Conservation (phyloP, 2,329 filamentous ascomycete genomes). For the Monosporascus cannonballus region DNA sequence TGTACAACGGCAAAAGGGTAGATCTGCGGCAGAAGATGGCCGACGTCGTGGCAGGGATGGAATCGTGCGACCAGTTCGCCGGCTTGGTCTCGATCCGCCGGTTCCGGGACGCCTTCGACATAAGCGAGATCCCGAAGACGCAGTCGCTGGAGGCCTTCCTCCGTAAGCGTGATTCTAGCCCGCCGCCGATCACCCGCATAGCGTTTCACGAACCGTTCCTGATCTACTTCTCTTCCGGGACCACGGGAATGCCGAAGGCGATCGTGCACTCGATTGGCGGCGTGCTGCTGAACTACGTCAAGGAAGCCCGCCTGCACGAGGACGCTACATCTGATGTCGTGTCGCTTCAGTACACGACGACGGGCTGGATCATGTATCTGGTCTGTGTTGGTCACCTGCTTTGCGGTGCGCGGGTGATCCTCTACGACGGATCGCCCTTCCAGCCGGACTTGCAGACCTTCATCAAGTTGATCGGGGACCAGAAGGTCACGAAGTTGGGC, state of each 20-base stretch:
- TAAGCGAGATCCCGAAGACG: slow-evolving; percentile 44
- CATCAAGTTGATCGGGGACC: slow-evolving; percentile 54
- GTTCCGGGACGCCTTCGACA: slow-evolving; percentile 55
- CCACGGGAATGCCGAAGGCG: slow-evolving; percentile 77
- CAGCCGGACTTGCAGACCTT: slow-evolving; percentile 60
- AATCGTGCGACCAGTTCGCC: slow-evolving; percentile 52
- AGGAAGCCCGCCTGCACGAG: slow-evolving; percentile 55
- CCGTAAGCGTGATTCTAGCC: slow-evolving; percentile 18
- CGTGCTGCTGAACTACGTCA: slow-evolving; percentile 44
- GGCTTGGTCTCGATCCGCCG: slow-evolving; percentile 61
- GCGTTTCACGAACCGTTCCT: slow-evolving; percentile 70
- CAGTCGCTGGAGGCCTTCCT: slow-evolving; percentile 43
- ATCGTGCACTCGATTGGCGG: slow-evolving; percentile 75
- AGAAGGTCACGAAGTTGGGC: slow-evolving; percentile 66
- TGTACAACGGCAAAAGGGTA: slow-evolving; percentile 73
- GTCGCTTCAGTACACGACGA: slow-evolving; percentile 55
- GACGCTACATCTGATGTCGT: slow-evolving; percentile 34
- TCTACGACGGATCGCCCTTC: slow-evolving; percentile 85
- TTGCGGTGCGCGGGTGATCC: slow-evolving; percentile 53
- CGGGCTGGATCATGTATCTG: slow-evolving; percentile 88
- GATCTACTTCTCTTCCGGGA: slow-evolving; percentile 74
- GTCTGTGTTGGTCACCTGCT: slow-evolving; percentile 52
- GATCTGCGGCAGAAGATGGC: slow-evolving; percentile 69
- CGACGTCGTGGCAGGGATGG: slow-evolving; percentile 59
- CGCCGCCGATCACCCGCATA: slow-evolving; percentile 52